These are phyloP conservation scores for Myxozyma nipponensis DNA, from an alignment of 805 yeast species.

Conservation along the genomic window DNA sequence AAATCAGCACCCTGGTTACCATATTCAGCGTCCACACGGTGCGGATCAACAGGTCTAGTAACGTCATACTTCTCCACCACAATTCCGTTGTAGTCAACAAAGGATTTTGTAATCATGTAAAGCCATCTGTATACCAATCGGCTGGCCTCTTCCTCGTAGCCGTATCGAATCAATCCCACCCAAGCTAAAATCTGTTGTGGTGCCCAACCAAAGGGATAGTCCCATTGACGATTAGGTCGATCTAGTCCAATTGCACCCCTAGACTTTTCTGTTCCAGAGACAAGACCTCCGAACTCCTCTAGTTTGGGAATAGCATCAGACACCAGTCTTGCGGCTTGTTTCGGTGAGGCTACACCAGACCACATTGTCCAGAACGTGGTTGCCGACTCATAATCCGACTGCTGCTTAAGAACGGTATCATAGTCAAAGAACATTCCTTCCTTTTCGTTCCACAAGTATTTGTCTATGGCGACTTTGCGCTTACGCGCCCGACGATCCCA, in stretches of 20 bases:
- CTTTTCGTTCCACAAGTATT: slow-evolving; percentile 79
- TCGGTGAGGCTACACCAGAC: slow-evolving; percentile 64
- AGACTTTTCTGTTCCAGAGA: slow-evolving; percentile 71
- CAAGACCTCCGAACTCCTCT: slow-evolving; percentile 86
- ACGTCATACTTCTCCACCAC: slow-evolving; percentile 96
- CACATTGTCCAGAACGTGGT: slow-evolving; percentile 92
- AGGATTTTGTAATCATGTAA: slow-evolving; percentile 80
- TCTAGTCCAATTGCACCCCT: slow-evolving; percentile 66
- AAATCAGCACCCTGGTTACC: slow-evolving; percentile 95
- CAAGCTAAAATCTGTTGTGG: slow-evolving; percentile 96
- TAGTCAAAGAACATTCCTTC: slow-evolving; percentile 81
- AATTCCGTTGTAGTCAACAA: slow-evolving; percentile 88
- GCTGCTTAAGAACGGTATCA: slow-evolving; percentile 54
- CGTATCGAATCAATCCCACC: slow-evolving; percentile 77
- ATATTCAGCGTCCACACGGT: slow-evolving; percentile 89
- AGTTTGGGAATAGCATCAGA: slow-evolving; percentile 57
- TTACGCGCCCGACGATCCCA: slow-evolving; percentile 61
- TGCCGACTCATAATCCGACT: slow-evolving; percentile 72
- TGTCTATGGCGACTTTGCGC: slow-evolving; percentile 55
- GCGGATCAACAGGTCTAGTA: slow-evolving; percentile 76
- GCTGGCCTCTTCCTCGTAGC: slow-evolving; percentile 58
- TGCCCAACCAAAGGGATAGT: slow-evolving; percentile 97
- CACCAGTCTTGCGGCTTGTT: slow-evolving; percentile 66
- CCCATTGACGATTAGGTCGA: slow-evolving; percentile 95
- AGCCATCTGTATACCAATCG: slow-evolving; percentile 84